Percentiles rank a stretch among this genome's conserved stretches.
Conservation (phyloP, 768 basidiomycete genomes). For the Kwoniella shandongensis region DNA sequence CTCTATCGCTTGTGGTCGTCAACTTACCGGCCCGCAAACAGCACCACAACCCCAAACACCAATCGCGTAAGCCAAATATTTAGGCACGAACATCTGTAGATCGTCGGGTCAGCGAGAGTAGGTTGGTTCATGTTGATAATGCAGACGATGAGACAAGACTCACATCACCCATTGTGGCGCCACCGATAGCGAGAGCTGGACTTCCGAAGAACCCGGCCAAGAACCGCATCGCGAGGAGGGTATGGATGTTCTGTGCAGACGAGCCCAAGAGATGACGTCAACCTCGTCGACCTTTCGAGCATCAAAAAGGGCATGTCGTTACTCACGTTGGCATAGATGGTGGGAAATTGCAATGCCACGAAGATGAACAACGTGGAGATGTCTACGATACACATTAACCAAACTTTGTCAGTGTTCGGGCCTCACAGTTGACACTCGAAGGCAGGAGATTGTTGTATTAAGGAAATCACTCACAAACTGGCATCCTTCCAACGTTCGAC, state of each 20-base stretch:
- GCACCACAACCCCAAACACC: constrained; percentile 20
- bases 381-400: neutral
- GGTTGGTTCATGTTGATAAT: neutral
- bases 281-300: too few species aligned
- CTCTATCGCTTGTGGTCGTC: too few species aligned
- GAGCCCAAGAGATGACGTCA: neutral
- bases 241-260: constrained; percentile 59
- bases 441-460: too few species aligned
- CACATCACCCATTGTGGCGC: constrained; percentile 28
- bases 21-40: constrained; percentile 13
- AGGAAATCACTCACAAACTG: constrained; percentile 13
- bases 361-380: constrained; percentile 14
- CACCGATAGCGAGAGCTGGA: constrained; percentile 26
- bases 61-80: constrained; percentile 28
- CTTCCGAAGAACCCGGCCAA: constrained; percentile 67
- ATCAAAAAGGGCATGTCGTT: neutral
- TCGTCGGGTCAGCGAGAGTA: constrained; percentile 22
- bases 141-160: neutral
- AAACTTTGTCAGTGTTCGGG: too few species aligned
- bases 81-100: constrained; percentile 53
- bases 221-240: constrained; percentile 65
- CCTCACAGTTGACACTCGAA: too few species aligned
- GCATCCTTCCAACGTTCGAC: constrained; percentile 15
- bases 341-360: constrained; percentile 16
- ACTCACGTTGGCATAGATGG: constrained; percentile 20